These are phyloP conservation scores for Schizosaccharomyces octosporus DNA, from an alignment of 805 yeast species.

Conservation along the genomic window DNA sequence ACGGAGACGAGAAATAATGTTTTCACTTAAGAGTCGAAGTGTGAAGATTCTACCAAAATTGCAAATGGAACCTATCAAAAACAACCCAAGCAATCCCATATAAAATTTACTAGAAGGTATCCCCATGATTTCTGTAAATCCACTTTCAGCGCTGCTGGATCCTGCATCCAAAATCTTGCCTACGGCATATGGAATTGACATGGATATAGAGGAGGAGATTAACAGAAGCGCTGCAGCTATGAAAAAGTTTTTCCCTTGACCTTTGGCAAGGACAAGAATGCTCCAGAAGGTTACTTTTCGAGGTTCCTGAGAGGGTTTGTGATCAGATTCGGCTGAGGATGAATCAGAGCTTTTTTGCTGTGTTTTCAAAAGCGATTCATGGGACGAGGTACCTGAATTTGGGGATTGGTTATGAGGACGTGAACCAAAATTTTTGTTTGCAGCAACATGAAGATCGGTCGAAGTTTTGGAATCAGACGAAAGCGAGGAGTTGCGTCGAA, in stretches of 20 bases:
- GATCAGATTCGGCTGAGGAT: too few species aligned
- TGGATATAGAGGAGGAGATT: slow-evolving; percentile 38
- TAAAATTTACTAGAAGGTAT: slow-evolving; percentile 41
- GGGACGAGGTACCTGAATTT: too few species aligned
- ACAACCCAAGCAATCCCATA: slow-evolving; percentile 32
- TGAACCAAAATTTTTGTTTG: too few species aligned
- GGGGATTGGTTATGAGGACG: too few species aligned
- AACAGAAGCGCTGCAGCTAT: background rate
- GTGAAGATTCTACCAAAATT: slow-evolving; percentile 61
- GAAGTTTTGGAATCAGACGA: too few species aligned
- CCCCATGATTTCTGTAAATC: slow-evolving; percentile 23
- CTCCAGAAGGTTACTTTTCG: background rate
- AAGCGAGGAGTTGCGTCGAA: too few species aligned
- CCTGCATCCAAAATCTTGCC: slow-evolving; percentile 70
- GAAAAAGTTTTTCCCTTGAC: background rate
- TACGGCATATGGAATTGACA: slow-evolving; percentile 57
- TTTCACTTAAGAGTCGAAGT: slow-evolving; percentile 60
- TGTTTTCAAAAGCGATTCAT: too few species aligned
- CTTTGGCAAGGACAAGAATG: background rate
- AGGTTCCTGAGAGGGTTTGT: too few species aligned
- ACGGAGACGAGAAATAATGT: slow-evolving; percentile 62
- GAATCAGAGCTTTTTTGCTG: too few species aligned
- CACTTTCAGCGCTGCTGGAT: slow-evolving; percentile 15
- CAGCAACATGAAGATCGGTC: too few species aligned
- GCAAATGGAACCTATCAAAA: slow-evolving; percentile 49